phyloP scores from a whole-genome alignment of 495 filamentous ascomycete genomes.

The Penicillium daleae region DNA sequence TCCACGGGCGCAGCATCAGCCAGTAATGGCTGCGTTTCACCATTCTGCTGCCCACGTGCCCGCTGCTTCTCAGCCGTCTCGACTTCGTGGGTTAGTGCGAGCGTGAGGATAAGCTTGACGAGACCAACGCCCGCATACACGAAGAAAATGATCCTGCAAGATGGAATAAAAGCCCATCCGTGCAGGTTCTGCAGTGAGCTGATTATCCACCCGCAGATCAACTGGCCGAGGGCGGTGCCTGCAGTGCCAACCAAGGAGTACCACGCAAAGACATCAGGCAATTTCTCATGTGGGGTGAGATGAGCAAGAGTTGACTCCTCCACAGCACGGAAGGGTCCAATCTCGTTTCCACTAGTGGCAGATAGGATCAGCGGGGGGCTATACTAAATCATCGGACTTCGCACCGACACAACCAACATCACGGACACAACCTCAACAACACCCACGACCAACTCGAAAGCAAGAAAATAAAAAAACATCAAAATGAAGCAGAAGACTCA shows the following conservation, averaged over 20 bases:
- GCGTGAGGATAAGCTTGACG: conserved; percentile 65
- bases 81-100: conserved; percentile 60
- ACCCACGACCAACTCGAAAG: background rate
- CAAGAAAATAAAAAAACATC: background rate
- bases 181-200: conserved; percentile 50
- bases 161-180: conserved; percentile 58
- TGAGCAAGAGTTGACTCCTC: conserved; percentile 83
- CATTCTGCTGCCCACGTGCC: conserved; percentile 24
- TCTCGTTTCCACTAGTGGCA: conserved; percentile 68
- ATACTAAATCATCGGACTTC: conserved; percentile 3
- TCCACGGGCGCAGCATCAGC: conserved; percentile 28
- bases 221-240: conserved; percentile 66
- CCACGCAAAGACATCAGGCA: conserved; percentile 83
- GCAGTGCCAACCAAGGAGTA: conserved; percentile 70
- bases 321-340: conserved; percentile 82
- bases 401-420: background rate
- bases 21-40: conserved; percentile 54
- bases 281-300: conserved; percentile 60
- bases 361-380: conserved; percentile 8
- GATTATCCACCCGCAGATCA: conserved; percentile 68
- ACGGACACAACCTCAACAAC: background rate
- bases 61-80: conserved; percentile 53
- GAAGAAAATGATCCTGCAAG: conserved; percentile 73
- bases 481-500: conserved; percentile 38
- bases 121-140: conserved; percentile 68